A percentile compares a stretch with the other conserved stretches of the same genome.
Conservation (phyloP, 768 basidiomycete species). For the Leccinum rimulosum region DNA sequence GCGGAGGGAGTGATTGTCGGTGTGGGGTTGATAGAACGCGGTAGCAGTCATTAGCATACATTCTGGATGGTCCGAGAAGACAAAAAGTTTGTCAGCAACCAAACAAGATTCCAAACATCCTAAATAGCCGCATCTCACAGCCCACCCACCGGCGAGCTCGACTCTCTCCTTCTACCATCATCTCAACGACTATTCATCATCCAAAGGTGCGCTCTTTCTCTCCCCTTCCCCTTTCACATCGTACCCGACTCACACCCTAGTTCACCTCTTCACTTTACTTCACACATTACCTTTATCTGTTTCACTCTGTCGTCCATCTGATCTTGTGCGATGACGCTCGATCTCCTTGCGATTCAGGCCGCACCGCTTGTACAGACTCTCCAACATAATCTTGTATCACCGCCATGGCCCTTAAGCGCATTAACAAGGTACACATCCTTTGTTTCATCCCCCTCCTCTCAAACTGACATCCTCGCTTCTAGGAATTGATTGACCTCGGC, state of each 20-base stretch:
- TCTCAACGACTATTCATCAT: neutral
- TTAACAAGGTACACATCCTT: conserved; percentile 78
- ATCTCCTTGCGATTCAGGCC: conserved; percentile 27
- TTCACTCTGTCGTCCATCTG: conserved; percentile 13
- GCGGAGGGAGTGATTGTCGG: conserved; percentile 74
- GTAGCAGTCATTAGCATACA: neutral
- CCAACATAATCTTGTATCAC: conserved; percentile 8
- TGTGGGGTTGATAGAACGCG: conserved; percentile 70
- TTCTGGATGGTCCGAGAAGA: conserved; percentile 12
- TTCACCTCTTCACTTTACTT: neutral
- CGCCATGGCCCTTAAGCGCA: conserved; percentile 95
- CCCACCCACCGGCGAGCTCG: conserved; percentile 6
- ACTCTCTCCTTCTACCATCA: conserved; percentile 32
- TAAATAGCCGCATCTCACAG: conserved; percentile 32
- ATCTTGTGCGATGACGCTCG: conserved; percentile 39
- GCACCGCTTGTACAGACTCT: conserved; percentile 13
- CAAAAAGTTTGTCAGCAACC: conserved; percentile 33
- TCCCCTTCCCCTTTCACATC: neutral
- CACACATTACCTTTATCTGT: neutral
- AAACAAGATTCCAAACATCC: conserved; percentile 37
- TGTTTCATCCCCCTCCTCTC: conserved; percentile 7
- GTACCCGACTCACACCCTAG: neutral
- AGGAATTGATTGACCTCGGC: conserved; percentile 99
- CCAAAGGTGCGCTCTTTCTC: conserved; percentile 2
- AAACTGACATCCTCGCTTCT: conserved; percentile 3